These are phyloP conservation scores for Colletotrichum paranaense DNA, from an alignment of 2,329 filamentous ascomycete genomes.

Conservation along the genomic window DNA sequence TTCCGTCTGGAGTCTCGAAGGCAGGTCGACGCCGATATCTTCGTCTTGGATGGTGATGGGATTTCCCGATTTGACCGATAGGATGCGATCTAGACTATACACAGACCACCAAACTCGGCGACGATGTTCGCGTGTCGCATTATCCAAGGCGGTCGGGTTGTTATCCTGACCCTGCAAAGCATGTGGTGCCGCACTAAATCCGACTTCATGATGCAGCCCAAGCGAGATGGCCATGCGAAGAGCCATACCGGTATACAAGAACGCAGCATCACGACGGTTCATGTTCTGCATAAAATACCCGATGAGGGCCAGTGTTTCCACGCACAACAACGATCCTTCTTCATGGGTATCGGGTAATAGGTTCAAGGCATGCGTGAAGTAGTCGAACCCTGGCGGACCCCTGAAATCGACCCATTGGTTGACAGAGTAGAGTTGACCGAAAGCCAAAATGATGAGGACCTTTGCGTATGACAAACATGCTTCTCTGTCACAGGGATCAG, in stretches of 20 bases:
- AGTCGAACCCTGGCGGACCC: conserved; percentile 66
- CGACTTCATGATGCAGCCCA: conserved; percentile 65
- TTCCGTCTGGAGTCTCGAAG: conserved; percentile 41
- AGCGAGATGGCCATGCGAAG: conserved; percentile 68
- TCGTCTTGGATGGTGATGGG: conserved; percentile 45
- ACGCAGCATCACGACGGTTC: conserved; percentile 65
- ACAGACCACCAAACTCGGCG: conserved; percentile 51
- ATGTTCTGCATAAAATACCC: conserved; percentile 69
- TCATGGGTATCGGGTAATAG: conserved; percentile 67
- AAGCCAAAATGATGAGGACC: conserved; percentile 63
- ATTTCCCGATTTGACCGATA: conserved; percentile 46
- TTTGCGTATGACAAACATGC: conserved; percentile 63
- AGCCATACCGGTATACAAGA: conserved; percentile 64
- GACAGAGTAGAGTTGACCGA: conserved; percentile 67
- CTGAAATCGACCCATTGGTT: conserved; percentile 65
- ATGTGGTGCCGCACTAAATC: conserved; percentile 14
- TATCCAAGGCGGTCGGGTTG: conserved; percentile 1
- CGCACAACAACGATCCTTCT: conserved; percentile 63
- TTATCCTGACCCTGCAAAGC: conserved; percentile 15
- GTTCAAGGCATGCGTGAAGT: conserved; percentile 62
- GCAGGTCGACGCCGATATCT: conserved; percentile 47
- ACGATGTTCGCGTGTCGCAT: conserved; percentile 54
- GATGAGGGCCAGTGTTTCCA: conserved; percentile 64
- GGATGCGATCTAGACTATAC: conserved; percentile 47
- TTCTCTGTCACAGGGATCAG: conserved; percentile 55